Base-by-base conservation (phyloP, 2,329 filamentous ascomycete genomes). In the Fusarium sp. region DNA sequence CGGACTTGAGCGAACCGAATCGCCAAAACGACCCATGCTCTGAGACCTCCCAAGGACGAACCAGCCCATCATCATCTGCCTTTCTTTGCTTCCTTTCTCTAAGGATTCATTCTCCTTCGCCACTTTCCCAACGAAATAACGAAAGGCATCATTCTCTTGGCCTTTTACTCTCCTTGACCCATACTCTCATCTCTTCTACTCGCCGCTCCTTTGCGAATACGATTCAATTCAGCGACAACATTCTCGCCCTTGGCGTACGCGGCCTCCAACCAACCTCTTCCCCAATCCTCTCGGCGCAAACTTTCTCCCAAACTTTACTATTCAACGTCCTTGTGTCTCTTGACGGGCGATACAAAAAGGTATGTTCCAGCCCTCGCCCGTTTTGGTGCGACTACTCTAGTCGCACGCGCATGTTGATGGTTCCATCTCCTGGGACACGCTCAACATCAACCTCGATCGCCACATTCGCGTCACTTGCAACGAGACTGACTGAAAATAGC, bases 1-100 rank as follows among this genome's bases (percentile, higher is more conserved):
- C 65, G 31, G 68, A 72, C 65, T 45, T 64, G 68, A 54, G 66
- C 71, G 70, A 74, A 74, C 57, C 70, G 71, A 52, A 69, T 57
- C 57, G 74, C 71, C 68, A 35, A 66, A 66, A 63, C 68, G 58
- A 62, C 63, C 69, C 68, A 74, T 74, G 65, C 22, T 64, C 58
- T 56, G 45, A 74, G 69, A 73, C 70, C 20, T 45, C 13, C 56
- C 42, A 70, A 61, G 36, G 58, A 52, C 66, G 63, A 60, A 36
- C 54, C 70, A 50, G 42, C 60, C 45, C 38, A 36, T 64, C 57
- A 57, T 60, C 58, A 56, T 54, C 60, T 60, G 65, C 60, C 31
- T 66, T 52, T 54, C 35, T 33, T 20, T 70, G 25, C 31, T 40
- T 61, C 47, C 47, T 31, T 27, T 50, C 45, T 52, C 47, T 52